Conservation (phyloP, 2,329 filamentous ascomycete species). For the Colletotrichum salicis region DNA sequence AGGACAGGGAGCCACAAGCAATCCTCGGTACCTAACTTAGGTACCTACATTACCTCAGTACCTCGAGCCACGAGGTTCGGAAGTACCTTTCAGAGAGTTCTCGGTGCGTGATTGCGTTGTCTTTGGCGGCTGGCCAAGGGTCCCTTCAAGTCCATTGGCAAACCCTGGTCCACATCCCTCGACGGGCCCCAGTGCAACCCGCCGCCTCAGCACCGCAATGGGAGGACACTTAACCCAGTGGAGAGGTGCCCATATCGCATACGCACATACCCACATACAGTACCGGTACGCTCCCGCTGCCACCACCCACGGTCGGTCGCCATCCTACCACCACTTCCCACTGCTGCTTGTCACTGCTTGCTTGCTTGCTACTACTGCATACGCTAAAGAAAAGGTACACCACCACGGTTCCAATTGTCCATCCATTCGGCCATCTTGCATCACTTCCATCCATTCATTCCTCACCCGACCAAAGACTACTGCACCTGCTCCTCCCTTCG, state of each 20-base stretch:
- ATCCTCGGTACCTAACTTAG: background rate
- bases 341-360: slow-evolving; percentile 4
- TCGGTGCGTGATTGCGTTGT: background rate
- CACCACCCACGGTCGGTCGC: background rate
- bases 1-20: background rate
- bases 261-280: too few relatives aligned
- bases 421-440: background rate
- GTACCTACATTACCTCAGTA: background rate
- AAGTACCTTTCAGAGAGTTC: background rate
- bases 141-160: background rate
- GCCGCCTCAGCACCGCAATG: background rate
- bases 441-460: slow-evolving; percentile 18
- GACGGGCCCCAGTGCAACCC: background rate
- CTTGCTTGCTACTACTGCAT: background rate
- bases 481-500: slow-evolving; percentile 1
- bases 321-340: background rate
- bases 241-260: background rate
- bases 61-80: too few relatives aligned
- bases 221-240: background rate
- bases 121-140: background rate
- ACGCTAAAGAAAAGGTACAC: slow-evolving; percentile 10
- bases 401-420: slow-evolving; percentile 2
- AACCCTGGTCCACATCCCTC: background rate
- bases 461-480: background rate
- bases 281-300: slow-evolving; percentile 5